A percentile compares a stretch with the other conserved stretches of the same genome.
Conservation (phyloP, 1,284 basidiomycete species). For the Calocybe gambosa region DNA sequence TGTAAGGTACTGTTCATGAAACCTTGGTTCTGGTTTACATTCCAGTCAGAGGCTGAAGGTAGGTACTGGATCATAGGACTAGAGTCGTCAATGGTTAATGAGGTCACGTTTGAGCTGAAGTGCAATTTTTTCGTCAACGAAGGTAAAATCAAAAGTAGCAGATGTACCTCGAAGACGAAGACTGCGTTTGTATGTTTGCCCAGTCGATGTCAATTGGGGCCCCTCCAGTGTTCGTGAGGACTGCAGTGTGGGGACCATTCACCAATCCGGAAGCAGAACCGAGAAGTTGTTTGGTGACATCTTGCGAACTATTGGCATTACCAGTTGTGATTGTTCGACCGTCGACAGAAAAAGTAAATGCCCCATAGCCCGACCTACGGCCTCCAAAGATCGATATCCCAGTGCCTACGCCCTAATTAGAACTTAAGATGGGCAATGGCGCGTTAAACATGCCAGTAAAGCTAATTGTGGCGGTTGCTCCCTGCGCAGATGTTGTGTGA, state of each 20-base stretch:
- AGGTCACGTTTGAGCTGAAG: constrained; percentile 23
- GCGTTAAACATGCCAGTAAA: constrained; percentile 31
- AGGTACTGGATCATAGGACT: constrained; percentile 32
- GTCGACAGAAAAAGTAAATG: constrained; percentile 42
- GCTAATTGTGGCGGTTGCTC: constrained; percentile 36
- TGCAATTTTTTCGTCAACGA: background rate
- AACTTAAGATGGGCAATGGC: background rate
- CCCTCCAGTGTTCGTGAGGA: constrained; percentile 37
- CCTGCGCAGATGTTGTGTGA: constrained; percentile 32
- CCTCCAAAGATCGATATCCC: constrained; percentile 48
- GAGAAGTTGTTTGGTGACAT: constrained; percentile 33
- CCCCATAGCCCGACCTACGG: constrained; percentile 40
- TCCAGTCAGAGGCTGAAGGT: constrained; percentile 33
- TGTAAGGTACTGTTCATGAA: constrained; percentile 37
- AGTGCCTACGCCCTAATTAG: constrained; percentile 31
- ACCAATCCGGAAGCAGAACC: constrained; percentile 34
- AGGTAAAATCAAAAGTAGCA: background rate
- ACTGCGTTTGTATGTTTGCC: constrained; percentile 35
- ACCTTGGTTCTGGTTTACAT: constrained; percentile 19
- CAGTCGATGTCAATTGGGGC: constrained; percentile 44
- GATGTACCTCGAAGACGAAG: constrained; percentile 34
- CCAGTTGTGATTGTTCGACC: constrained; percentile 31
- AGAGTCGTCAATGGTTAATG: constrained; percentile 35
- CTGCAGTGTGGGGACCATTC: constrained; percentile 40
- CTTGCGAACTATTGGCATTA: constrained; percentile 26